Evolutionary conservation across 306 rosid genomes (phyloP).

Genomic region (Cucurbita maxima): DNA sequence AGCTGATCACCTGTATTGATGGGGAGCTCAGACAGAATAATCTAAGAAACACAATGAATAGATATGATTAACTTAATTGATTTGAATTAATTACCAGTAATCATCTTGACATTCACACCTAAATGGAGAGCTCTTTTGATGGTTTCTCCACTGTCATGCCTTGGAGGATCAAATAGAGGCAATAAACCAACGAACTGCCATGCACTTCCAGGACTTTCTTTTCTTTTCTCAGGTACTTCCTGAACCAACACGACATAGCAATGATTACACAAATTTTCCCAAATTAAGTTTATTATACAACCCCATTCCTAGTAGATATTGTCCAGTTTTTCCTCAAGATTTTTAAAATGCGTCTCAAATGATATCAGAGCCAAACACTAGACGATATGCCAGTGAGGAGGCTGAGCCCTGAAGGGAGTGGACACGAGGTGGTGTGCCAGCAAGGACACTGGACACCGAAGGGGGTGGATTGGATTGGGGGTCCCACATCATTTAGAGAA

Average conservation of each 20-base stretch:
- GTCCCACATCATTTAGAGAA: too few species aligned
- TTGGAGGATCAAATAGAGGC: constrained; percentile 89
- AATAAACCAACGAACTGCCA: constrained; percentile 94
- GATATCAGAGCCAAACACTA: too few species aligned
- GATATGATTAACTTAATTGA: too few species aligned
- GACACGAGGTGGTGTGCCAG: too few species aligned
- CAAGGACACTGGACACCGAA: too few species aligned
- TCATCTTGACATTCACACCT: constrained; percentile 97
- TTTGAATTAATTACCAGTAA: constrained; percentile 65
- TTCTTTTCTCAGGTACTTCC: constrained; percentile 77
- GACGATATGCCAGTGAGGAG: too few species aligned
- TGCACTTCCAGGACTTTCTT: constrained; percentile 63
- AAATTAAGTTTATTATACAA: not conserved
- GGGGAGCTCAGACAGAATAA: not conserved
- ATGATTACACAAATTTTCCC: not conserved
- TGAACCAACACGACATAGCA: constrained; percentile 5
- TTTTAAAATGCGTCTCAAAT: too few species aligned
- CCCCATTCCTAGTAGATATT: too few species aligned
- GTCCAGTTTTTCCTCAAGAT: too few species aligned
- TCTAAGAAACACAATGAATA: not conserved
- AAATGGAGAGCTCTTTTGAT: constrained; percentile 86
- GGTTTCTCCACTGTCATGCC: constrained; percentile 98
- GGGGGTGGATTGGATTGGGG: too few species aligned
- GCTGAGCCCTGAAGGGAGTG: too few species aligned
- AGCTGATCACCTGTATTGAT: constrained; percentile 71